A percentile compares a stretch with the other conserved stretches of the same genome.
These are phyloP conservation scores for Gynochthodes officinalis DNA, from an alignment of 257 asterid species.

Conservation along the genomic window DNA sequence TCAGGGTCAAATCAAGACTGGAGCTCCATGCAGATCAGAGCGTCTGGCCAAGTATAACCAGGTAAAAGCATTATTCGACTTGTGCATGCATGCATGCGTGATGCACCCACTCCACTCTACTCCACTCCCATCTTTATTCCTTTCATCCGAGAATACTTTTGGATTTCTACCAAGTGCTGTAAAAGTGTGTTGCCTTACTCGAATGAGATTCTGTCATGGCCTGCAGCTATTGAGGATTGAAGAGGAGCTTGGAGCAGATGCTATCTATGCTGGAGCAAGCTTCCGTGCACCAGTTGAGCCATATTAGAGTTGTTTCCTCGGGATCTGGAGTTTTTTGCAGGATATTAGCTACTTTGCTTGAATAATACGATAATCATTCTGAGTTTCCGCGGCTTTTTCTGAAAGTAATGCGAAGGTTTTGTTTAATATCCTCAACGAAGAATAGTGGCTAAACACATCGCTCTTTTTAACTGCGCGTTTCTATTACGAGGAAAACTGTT, in stretches of 20 bases:
- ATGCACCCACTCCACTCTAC: too few relatives aligned
- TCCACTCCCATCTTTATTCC: too few relatives aligned
- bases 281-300: constrained; percentile 91
- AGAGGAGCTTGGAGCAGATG: constrained; percentile 91
- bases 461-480: not conserved
- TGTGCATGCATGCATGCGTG: too few relatives aligned
- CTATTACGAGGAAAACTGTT: not conserved
- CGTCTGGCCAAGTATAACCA: constrained; percentile 98
- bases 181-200: not conserved
- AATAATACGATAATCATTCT: constrained; percentile 24
- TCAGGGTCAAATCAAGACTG: constrained; percentile 98
- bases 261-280: constrained; percentile 84
- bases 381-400: not conserved
- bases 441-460: not conserved
- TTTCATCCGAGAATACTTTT: not conserved
- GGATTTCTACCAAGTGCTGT: not conserved
- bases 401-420: not conserved
- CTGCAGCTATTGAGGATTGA: constrained; percentile 86
- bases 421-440: not conserved
- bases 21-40: constrained; percentile 98
- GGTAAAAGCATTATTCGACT: constrained; percentile 26
- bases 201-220: not conserved
- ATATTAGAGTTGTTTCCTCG: constrained; percentile 36
- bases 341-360: constrained; percentile 14
- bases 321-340: constrained; percentile 18